These are phyloP conservation scores for Ulota crispa DNA, from an alignment of 225 moss, liverwort and hornwort species.

Conservation along the genomic window DNA sequence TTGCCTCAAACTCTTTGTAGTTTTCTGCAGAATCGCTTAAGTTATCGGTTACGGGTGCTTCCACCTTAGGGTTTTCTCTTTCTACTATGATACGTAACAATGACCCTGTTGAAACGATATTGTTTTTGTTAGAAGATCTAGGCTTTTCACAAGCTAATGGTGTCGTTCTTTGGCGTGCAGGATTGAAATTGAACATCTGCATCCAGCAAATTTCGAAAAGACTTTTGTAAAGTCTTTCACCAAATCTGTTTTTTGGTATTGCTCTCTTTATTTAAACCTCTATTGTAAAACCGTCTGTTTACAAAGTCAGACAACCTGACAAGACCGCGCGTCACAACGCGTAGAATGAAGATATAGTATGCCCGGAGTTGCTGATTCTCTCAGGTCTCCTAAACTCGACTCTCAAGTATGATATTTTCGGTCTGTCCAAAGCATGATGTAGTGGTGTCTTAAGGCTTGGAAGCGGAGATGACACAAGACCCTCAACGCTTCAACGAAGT, in stretches of 20 bases:
- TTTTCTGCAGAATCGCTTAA: no score
- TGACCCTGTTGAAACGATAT: not conserved
- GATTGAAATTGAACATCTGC: conserved; percentile 5
- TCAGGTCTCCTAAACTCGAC: not conserved
- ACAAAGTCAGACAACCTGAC: conserved; percentile 18
- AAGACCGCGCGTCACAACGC: not conserved
- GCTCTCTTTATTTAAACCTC: conserved; percentile 6
- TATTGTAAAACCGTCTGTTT: conserved; percentile 33
- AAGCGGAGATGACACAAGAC: conserved; percentile 6
- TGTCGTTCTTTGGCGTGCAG: conserved; percentile 22
- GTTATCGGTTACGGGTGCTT: no score
- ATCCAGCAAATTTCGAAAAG: conserved; percentile 2
- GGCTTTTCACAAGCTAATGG: not conserved
- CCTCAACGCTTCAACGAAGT: not conserved
- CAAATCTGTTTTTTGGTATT: conserved; percentile 12
- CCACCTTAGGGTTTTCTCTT: no score
- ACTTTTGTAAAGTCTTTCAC: conserved; percentile 2
- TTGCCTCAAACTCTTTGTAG: no score
- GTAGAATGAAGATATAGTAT: not conserved
- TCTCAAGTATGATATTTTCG: conserved; percentile 13
- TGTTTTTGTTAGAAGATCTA: not conserved
- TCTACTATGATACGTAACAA: not conserved
- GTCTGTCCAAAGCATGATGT: conserved; percentile 19
- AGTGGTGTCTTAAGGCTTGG: conserved; percentile 15
- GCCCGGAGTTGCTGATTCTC: conserved; percentile 15